These are phyloP conservation scores for Boletus fagicola DNA, from an alignment of 768 basidiomycete genomes.

Conservation along the genomic window DNA sequence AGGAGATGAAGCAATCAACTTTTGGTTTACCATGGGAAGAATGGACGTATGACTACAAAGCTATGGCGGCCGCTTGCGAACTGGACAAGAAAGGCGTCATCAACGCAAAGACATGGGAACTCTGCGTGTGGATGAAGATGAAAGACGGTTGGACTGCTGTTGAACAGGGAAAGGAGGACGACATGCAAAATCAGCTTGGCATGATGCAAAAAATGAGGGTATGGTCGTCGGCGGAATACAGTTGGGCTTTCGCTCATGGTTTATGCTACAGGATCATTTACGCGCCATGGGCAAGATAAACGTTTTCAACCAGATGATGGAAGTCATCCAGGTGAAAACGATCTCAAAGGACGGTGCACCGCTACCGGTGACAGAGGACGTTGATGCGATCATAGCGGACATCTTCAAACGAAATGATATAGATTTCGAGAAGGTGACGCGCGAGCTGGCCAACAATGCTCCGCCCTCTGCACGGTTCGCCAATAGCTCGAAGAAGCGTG, in stretches of 20 bases:
- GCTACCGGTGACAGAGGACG: slow-evolving; percentile 30
- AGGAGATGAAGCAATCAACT: slow-evolving; percentile 23
- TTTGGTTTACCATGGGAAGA: slow-evolving; percentile 36
- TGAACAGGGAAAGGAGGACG: slow-evolving; percentile 27
- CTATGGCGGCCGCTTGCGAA: slow-evolving; percentile 28
- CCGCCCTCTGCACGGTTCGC: slow-evolving; percentile 24
- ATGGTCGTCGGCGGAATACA: neutral
- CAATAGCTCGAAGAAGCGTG: slow-evolving; percentile 28
- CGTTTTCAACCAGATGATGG: slow-evolving; percentile 34
- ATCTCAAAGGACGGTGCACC: slow-evolving; percentile 23
- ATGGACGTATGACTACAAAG: slow-evolving; percentile 32
- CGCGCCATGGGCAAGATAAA: slow-evolving; percentile 30
- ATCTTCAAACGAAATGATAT: slow-evolving; percentile 33
- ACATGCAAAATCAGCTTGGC: slow-evolving; percentile 20
- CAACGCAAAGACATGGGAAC: slow-evolving; percentile 25
- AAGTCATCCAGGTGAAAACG: slow-evolving; percentile 33
- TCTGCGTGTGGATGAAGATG: slow-evolving; percentile 36
- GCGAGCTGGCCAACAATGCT: slow-evolving; percentile 20
- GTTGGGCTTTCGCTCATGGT: neutral
- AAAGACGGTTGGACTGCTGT: slow-evolving; percentile 27
- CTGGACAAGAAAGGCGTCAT: slow-evolving; percentile 22
- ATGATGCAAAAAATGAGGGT: slow-evolving; percentile 34
- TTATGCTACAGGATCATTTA: slow-evolving; percentile 23
- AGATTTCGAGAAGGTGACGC: slow-evolving; percentile 31
- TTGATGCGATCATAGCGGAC: slow-evolving; percentile 31